Percentiles rank a stretch among this genome's conserved stretches.
These are phyloP conservation scores for Blumeria graminis DNA, from an alignment of 2,329 filamentous ascomycete species.

Conservation along the genomic window DNA sequence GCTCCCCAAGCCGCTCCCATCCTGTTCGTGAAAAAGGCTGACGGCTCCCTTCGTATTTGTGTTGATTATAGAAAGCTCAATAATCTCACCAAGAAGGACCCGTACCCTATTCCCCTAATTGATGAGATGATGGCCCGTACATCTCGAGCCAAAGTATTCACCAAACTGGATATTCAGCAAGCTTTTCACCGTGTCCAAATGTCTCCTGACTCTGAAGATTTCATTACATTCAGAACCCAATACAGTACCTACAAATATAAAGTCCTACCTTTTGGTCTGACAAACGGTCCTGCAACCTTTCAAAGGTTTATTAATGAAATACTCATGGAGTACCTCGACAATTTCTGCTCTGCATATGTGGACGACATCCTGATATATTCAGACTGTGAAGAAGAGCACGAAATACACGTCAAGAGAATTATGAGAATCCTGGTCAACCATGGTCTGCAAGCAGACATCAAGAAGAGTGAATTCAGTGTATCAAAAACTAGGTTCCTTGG, in stretches of 20 bases:
- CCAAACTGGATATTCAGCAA: background rate
- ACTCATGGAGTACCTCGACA: background rate
- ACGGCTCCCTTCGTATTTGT: background rate
- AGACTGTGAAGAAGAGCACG: background rate
- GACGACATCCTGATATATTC: slow-evolving; percentile 2
- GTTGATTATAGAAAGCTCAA: background rate
- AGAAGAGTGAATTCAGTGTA: background rate
- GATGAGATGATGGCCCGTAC: background rate
- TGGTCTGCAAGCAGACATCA: background rate
- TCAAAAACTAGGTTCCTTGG: background rate
- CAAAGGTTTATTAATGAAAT: background rate
- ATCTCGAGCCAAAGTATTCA: background rate
- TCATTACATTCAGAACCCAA: background rate
- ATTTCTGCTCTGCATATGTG: background rate
- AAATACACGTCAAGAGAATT: background rate
- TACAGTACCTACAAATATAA: slow-evolving; percentile 1
- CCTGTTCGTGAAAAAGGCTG: background rate
- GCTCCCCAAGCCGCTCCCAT: background rate
- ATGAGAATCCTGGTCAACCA: background rate
- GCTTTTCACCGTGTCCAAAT: slow-evolving; percentile 1
- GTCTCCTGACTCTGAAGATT: background rate
- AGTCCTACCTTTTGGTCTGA: background rate
- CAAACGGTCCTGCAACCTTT: slow-evolving; percentile 1
- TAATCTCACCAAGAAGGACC: background rate
- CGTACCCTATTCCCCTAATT: slow-evolving; percentile 1